Conservation (phyloP, 345 rosid genomes). For the Abelmoschus esculentus region DNA sequence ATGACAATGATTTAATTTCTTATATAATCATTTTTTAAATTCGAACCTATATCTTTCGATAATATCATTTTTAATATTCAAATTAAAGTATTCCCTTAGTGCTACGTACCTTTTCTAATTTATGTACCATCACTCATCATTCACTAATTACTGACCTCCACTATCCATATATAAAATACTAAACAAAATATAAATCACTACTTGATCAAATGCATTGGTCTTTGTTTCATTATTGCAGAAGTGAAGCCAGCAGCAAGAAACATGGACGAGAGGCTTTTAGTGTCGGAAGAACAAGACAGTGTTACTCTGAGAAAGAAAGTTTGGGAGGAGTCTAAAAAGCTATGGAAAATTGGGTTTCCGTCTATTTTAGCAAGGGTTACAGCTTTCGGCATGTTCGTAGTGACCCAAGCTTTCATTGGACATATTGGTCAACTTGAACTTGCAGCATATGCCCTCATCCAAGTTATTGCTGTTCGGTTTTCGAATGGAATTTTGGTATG, state of each 20-base stretch:
- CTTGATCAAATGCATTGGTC: no score
- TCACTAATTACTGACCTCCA: no score
- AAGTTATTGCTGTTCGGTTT: conserved; percentile 43
- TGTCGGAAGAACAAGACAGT: conserved; percentile 1
- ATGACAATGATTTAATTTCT: no score
- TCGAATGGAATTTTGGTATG: conserved; percentile 46
- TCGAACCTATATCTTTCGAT: no score
- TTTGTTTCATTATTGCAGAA: not conserved
- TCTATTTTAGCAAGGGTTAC: conserved; percentile 37
- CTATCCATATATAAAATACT: no score
- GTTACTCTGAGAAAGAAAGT: conserved; percentile 23
- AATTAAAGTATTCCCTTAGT: no score
- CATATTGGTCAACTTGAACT: conserved; percentile 35
- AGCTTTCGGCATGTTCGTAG: conserved; percentile 40
- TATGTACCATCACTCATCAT: no score
- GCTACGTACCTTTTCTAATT: no score
- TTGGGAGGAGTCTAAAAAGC: conserved; percentile 38
- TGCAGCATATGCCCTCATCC: conserved; percentile 55
- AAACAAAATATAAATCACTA: no score
- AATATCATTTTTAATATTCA: no score
- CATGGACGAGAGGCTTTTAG: conserved; percentile 15
- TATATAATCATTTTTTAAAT: no score
- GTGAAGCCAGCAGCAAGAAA: not conserved
- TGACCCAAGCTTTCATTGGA: conserved; percentile 58
- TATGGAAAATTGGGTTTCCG: conserved; percentile 48